Conservation (phyloP, 2,329 filamentous ascomycete species). For the Colletotrichum plurivorum region DNA sequence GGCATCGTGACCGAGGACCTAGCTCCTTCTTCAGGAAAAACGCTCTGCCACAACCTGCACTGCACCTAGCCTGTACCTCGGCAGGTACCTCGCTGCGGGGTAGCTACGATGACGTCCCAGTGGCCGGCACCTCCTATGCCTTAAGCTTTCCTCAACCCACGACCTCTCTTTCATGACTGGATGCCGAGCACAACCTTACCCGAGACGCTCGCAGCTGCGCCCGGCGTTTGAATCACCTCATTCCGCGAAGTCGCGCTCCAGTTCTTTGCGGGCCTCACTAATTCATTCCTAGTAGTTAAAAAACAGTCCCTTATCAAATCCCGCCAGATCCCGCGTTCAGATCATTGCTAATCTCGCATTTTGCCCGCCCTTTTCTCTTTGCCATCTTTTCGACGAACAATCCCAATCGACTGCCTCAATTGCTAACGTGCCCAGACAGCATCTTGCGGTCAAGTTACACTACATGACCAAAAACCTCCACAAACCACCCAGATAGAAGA, state of each 20-base stretch:
- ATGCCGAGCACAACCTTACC: not conserved
- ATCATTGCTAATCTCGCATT: not conserved
- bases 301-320: slow-evolving; percentile 5
- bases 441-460: too few species aligned
- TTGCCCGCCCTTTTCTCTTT: too few species aligned
- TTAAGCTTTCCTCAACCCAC: too few species aligned
- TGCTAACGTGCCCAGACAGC: not conserved
- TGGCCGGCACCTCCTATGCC: not conserved
- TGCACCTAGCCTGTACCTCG: too few species aligned
- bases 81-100: slow-evolving; percentile 11
- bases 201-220: not conserved
- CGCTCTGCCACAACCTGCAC: too few species aligned
- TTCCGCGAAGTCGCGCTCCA: not conserved
- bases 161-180: too few species aligned
- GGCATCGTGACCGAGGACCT: too few species aligned
- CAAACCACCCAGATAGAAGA: not conserved
- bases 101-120: slow-evolving; percentile 29
- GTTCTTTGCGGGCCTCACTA: slow-evolving; percentile 1
- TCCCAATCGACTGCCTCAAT: too few species aligned
- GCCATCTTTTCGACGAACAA: too few species aligned
- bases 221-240: slow-evolving; percentile 31
- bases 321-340: slow-evolving; percentile 6
- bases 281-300: too few species aligned
- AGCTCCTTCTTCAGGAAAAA: not conserved
- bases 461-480: not conserved